Evolutionary conservation across 2,329 filamentous ascomycete genomes (phyloP).

Genomic region (Trichoderma sp.): DNA sequence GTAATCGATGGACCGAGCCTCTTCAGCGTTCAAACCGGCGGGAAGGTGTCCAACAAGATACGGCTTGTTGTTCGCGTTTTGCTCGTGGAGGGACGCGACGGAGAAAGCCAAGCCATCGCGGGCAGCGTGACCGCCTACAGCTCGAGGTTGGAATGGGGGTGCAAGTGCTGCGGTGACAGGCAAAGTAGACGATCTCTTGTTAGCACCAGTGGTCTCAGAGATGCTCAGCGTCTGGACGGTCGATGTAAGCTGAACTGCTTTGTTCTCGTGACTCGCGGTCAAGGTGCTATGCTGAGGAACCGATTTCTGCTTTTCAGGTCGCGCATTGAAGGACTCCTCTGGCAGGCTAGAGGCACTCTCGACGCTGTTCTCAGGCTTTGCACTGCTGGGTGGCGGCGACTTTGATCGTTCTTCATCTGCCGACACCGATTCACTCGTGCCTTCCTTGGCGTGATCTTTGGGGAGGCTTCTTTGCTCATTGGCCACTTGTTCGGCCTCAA

Average conservation of each 20-base stretch:
- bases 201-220: conserved; percentile 31
- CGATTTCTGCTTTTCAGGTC: conserved; percentile 25
- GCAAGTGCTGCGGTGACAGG: conserved; percentile 53
- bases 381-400: conserved; percentile 28
- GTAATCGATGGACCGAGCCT: conserved; percentile 52
- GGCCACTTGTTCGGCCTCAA: conserved; percentile 48
- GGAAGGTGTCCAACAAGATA: conserved; percentile 60
- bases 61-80: conserved; percentile 38
- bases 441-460: conserved; percentile 38
- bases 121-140: conserved; percentile 27
- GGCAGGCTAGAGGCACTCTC: conserved; percentile 29
- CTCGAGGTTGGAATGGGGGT: conserved; percentile 52
- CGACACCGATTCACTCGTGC: conserved; percentile 31
- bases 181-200: conserved; percentile 42
- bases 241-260: conserved; percentile 35
- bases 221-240: conserved; percentile 24
- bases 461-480: conserved; percentile 51
- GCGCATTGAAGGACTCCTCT: conserved; percentile 29
- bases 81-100: neutral
- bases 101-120: conserved; percentile 4
- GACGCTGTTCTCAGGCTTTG: conserved; percentile 27
- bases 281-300: conserved; percentile 27
- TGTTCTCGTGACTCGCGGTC: neutral
- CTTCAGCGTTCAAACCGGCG: conserved; percentile 46
- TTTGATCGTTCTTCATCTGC: conserved; percentile 26